Base-by-base conservation (phyloP, 306 rosid genomes). In the Dalbergia cochinchinensis region DNA sequence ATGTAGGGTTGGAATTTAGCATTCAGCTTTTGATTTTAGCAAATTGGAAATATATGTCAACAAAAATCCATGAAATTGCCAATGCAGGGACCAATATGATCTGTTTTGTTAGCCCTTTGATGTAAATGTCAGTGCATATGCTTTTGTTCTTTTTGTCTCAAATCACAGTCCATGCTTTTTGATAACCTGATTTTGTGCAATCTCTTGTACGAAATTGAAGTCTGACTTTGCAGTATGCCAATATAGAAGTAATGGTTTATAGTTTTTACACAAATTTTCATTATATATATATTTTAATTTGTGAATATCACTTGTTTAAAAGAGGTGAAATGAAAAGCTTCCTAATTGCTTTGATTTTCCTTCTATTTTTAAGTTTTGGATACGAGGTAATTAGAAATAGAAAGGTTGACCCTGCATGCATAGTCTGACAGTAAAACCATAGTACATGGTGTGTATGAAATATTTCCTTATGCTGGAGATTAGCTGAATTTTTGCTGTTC, bases 101-200 rank as follows among this genome's bases (percentile, higher is more conserved):
- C 59, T 73, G 66, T 14, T 65, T 51, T 79, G 37, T 12, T 14
- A 45, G 59, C 14, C 55, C 60, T 35, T 71, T 58, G 12, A 42
- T 77, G 35, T 42, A 41, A 47, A 14, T 34, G 14, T 34, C 55
- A 10, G 55, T 65, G 44, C 48, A 7, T 22, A 22, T 55, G 15
- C n/a, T 50, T 83, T 70, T 74, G 70, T 45, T 74, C 16, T 22
- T 70, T 18, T 11, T 26, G 73, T 42, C 39, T 69, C 58, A 71
- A 61, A 66, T 76, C 33, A 65, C 71, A 65, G 74, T 59, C 18
- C 48, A 67, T 65, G 57, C 4, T 63, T 82, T 69, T 11, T 4
- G 12, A 64, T 72, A 69, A 31, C 8, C n/a, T 64, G 8, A 13
- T 78, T 71, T 64, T 72, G 68, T 70, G 68, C 62, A 61, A 39